Base-by-base conservation (phyloP, 257 asterid species). In the Paraleonurus japonicus region DNA sequence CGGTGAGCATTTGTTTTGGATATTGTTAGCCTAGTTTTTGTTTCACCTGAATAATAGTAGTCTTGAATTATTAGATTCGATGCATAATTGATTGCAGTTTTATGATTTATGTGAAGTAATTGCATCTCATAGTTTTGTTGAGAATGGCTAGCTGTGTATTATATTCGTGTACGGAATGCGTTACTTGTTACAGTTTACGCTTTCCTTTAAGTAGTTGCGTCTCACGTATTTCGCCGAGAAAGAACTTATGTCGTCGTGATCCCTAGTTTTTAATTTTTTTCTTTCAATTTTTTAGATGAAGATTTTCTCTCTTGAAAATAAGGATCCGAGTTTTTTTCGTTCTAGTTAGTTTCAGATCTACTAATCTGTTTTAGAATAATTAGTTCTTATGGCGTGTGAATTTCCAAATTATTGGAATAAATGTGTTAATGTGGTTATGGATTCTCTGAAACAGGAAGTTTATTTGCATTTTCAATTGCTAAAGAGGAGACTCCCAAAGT, bases 401-500 rank as follows among this genome's bases (percentile, higher is more conserved):
- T 57, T 65, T 20, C 53, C 24, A 10, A 10, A 1, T 60, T 32
- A 19, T 58, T 57, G 22, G 43, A 71, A 23, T 69, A 20, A 24
- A 61, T 53, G 17, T 33, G 39, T 71, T 78, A 30, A 80, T 67
- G 6, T n/a, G 37, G 57, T 23, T 0, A 22, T 51, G 69, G 57
- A 26, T 71, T 59, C 3, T 72, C 68, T 35, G 74, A 41, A 72
- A 74, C 90, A 88, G 92, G 93, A 9, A 71, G 88, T 51, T 73
- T 88, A 24, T 83, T 79, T 27, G 81, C 85, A 30, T 73, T 76
- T 69, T 65, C 87, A 17, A 67, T 74, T 32, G 93, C 93, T 4
- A 79, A 79, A 51, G 95, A 88, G 80, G 95, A 89, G 70, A 79
- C 86, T 35, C 7, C 83, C 16, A 87, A 87, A 68, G 16, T 84